Evolutionary conservation across 371 early-diverging fungal genomes (phyloP).

Genomic region (Chytridium lagenaria): DNA sequence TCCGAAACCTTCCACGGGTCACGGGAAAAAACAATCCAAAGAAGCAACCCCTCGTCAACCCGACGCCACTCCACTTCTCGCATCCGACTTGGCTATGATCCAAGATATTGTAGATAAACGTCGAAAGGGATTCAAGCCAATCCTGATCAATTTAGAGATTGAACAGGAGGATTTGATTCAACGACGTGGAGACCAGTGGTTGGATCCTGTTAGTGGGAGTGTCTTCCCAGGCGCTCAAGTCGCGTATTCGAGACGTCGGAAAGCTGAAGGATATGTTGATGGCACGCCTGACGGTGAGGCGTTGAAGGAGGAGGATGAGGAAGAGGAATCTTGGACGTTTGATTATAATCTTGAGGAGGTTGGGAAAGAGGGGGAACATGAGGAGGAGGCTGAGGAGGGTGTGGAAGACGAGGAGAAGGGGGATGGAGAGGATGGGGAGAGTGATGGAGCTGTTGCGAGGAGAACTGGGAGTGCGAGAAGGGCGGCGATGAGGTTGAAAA

Average conservation of each 20-base stretch:
- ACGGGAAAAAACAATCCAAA: background rate
- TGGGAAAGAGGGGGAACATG: conserved; percentile 33
- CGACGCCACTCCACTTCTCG: background rate
- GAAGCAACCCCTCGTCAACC: background rate
- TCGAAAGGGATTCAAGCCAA: conserved; percentile 25
- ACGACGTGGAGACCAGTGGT: conserved; percentile 41
- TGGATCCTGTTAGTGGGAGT: conserved; percentile 47
- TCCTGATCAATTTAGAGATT: conserved; percentile 46
- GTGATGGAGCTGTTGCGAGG: background rate
- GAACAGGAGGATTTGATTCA: conserved; percentile 40
- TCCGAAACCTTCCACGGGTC: background rate
- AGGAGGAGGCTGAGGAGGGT: conserved; percentile 27
- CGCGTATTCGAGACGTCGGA: conserved; percentile 36
- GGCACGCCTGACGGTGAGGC: conserved; percentile 37
- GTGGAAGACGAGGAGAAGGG: conserved; percentile 37
- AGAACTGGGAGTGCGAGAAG: conserved; percentile 23
- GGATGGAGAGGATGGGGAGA: conserved; percentile 31
- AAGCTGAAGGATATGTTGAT: conserved; percentile 43
- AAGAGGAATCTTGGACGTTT: conserved; percentile 31
- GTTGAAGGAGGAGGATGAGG: conserved; percentile 28
- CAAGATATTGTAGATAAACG: conserved; percentile 12
- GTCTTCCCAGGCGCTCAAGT: conserved; percentile 53
- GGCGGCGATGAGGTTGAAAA: conserved; percentile 22
- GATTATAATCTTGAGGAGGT: conserved; percentile 5
- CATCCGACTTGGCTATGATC: conserved; percentile 22